A percentile compares a stretch with the other conserved stretches of the same genome.
Evolutionary conservation across 2,329 filamentous ascomycete species (phyloP).

Genomic region (Microthyrium microscopicum): DNA sequence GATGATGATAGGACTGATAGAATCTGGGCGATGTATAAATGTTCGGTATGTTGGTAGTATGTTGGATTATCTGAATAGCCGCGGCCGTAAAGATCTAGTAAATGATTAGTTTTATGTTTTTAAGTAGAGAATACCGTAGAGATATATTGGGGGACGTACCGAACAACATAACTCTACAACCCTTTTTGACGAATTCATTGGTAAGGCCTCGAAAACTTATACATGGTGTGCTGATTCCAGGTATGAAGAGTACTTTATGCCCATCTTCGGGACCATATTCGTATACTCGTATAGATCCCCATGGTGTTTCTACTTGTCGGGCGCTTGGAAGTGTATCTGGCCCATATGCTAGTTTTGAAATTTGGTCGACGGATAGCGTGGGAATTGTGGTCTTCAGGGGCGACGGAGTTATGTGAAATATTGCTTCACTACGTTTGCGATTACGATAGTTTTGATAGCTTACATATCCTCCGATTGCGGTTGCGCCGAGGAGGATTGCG

Average conservation of each 20-base stretch:
- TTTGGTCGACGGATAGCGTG: constrained; percentile 13
- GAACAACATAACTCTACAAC: constrained; percentile 66
- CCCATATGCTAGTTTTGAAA: constrained; percentile 38
- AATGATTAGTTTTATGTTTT: constrained; percentile 7
- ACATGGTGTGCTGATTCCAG: constrained; percentile 68
- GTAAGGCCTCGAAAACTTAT: constrained; percentile 52
- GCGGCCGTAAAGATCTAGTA: constrained; percentile 52
- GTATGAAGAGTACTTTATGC: constrained; percentile 56
- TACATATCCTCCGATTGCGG: constrained; percentile 6
- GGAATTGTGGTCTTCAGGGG: constrained; percentile 16
- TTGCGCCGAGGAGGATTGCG: too few relatives aligned
- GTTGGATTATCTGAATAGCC: constrained; percentile 54
- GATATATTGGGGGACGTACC: constrained; percentile 32
- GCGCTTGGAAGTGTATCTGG: constrained; percentile 52
- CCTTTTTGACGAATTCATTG: constrained; percentile 43
- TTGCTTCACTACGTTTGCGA: too few relatives aligned
- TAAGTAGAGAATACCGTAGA: constrained; percentile 4
- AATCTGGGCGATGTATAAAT: constrained; percentile 57
- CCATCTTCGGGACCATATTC: constrained; percentile 65
- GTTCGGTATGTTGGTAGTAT: constrained; percentile 53
- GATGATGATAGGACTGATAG: constrained; percentile 55
- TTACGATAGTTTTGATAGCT: constrained; percentile 11
- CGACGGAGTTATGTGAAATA: constrained; percentile 13
- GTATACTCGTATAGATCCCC: constrained; percentile 56
- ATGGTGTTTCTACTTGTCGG: constrained; percentile 51